Evolutionary conservation across 2,329 filamentous ascomycete species (phyloP).

Genomic region (Ceratocystis colombiana): DNA sequence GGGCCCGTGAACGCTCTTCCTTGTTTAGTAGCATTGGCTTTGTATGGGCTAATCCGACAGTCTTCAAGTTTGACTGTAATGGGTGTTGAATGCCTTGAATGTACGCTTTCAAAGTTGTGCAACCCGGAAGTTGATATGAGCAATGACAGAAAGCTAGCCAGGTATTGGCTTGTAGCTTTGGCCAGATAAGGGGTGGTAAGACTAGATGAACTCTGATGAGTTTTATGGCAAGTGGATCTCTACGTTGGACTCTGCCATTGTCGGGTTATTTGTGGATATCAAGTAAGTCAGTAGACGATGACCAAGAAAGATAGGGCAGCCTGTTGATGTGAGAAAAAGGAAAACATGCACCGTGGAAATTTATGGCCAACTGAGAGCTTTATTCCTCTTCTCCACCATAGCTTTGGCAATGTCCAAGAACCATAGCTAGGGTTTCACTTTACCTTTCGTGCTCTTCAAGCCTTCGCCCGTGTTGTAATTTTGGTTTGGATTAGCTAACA

Average conservation of each 20-base stretch:
- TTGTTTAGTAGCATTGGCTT: constrained; percentile 52
- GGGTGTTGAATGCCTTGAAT: constrained; percentile 57
- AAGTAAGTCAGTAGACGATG: constrained; percentile 35
- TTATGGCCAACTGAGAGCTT: neutral
- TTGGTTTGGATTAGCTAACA: constrained; percentile 68
- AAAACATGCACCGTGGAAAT: neutral
- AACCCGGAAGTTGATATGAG: constrained; percentile 40
- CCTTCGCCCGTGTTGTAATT: constrained; percentile 51
- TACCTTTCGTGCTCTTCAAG: constrained; percentile 47
- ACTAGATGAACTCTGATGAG: constrained; percentile 42
- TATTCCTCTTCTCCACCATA: neutral
- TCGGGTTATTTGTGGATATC: constrained; percentile 50
- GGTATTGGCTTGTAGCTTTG: constrained; percentile 49
- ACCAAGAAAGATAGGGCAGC: neutral
- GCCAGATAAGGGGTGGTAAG: constrained; percentile 53
- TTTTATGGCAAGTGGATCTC: constrained; percentile 38
- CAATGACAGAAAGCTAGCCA: constrained; percentile 41
- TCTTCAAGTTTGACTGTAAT: constrained; percentile 52
- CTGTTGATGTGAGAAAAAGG: neutral
- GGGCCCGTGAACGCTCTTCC: constrained; percentile 52
- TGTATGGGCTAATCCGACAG: constrained; percentile 53
- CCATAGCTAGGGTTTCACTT: constrained; percentile 27
- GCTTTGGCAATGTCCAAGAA: constrained; percentile 25
- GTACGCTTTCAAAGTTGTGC: constrained; percentile 30
- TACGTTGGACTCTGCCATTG: constrained; percentile 38